Evolutionary conservation across 75 land plant species (phyloP).

Genomic region (Cunninghamia lanceolata): DNA sequence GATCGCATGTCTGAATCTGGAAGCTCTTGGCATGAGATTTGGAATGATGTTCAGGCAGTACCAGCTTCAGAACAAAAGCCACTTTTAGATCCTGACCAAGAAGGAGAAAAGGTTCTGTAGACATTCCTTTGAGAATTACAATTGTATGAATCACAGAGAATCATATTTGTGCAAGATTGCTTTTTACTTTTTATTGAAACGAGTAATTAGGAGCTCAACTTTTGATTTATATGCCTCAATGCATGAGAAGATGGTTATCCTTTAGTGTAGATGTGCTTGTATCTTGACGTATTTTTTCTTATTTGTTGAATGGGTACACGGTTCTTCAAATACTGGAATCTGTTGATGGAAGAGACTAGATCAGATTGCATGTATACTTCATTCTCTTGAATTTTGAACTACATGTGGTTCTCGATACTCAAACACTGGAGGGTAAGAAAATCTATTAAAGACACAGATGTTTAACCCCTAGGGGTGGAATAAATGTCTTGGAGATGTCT

Average conservation of each 20-base stretch:
- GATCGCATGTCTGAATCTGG: conserved; percentile 81
- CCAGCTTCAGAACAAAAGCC: conserved; percentile 85
- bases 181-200: not conserved
- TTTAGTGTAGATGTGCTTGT: not conserved
- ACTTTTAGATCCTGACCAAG: conserved; percentile 82
- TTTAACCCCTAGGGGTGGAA: too few relatives aligned
- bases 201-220: not conserved
- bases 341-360: not conserved
- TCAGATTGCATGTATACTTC: not conserved
- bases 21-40: conserved; percentile 76
- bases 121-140: not conserved
- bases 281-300: not conserved
- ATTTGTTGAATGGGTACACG: not conserved
- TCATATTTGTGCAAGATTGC: not conserved
- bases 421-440: too few relatives aligned
- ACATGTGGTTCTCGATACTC: too few relatives aligned
- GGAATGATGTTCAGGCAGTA: conserved; percentile 70
- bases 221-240: not conserved
- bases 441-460: too few relatives aligned
- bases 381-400: too few relatives aligned
- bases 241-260: not conserved
- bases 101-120: conserved; percentile 88
- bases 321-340: not conserved
- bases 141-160: not conserved
- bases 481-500: too few relatives aligned